Evolutionary conservation across 2,329 filamentous ascomycete genomes (phyloP), one percentile per base, ranked within the genome.

Genomic region (Diaporthe australafricana): DNA sequence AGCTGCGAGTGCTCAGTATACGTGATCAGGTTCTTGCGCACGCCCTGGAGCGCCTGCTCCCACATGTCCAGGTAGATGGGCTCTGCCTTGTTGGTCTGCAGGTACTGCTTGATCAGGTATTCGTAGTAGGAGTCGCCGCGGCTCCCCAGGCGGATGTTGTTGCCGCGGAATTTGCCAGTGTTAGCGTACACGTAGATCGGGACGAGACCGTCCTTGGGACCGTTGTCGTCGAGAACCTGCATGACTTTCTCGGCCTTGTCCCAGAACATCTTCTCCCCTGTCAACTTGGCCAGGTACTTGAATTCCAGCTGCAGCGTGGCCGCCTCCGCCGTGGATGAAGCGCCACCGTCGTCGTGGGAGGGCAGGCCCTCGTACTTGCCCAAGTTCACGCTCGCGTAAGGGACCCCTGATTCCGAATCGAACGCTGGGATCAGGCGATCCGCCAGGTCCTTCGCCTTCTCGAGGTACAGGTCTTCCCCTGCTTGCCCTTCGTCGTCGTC

Each of bases 51-150:
- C 17, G 94, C 88, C 80, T 99, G 93, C 48, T 96, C 88, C 95
- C 97, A 99, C 91, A 99, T 94, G 17, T 96, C 93, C 75, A 92
- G 87, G 82, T 99, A 99, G 20, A 98, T 84, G 0, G 91, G 87
- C 80, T 99, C 96, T 78, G 95, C 87, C 80, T 93, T 91, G 70
- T 93, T 94, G 16, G 96, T 99, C 82, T 99, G 96, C 25, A 98
- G 87, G 80, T 97, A 98, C 81, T 99, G 96, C 84, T 99, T 99
- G 86, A 98, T 97, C 65, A 99, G 90, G 81, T 99, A 99, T 83
- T 99, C 94, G 83, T 99, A 99, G 84, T 98, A 99, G 60, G 95
- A 98, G 84, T 99, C 96, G 56, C 96, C 96, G 73, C 96, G 90
- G 80, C 94, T 98, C 48, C 96, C 96, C 27, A 98, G 87, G 22